Evolutionary conservation across 2,329 filamentous ascomycete species (phyloP), one percentile per base, ranked within the genome.

Genomic region (Parastagonospora avenae): DNA sequence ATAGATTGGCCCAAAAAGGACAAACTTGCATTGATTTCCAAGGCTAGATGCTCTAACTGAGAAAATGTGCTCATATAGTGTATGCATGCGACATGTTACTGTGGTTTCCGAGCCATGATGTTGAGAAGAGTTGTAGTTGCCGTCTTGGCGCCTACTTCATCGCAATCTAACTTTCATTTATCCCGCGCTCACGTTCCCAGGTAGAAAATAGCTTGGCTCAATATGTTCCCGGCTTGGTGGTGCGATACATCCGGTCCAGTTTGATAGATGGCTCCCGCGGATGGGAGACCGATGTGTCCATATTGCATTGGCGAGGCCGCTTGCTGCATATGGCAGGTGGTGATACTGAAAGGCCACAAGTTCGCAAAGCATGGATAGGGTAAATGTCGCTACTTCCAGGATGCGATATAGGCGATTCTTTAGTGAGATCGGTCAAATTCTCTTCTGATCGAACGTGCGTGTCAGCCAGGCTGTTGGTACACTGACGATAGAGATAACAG

Each of bases 161-260:
- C 14, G 36, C 32, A 51, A 51, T 51, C 37, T 51, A 49, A 14
- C n/a, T 42, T 16, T 30, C 19, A 51, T 51, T 28, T 46, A 46
- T 42, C 30, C 43, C 29, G 29, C 19, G 48, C 43, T 12, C 42
- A 39, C 48, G 38, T 43, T 51, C 15, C 48, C 48, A 42, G 48
- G 47, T 50, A 43, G 45, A 30, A 14, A 11, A 10, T 16, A 32
- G 19, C 19, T 32, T 45, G 15, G 19, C 28, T 31, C 38, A 42
- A 47, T 51, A 16, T 51, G 28, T 24, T 46, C 19, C 48, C 48
- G 48, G 42, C 32, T 47, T 8, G 42, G 27, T 51, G 48, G 48
- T 16, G 38, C 28, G 28, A 27, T 41, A 28, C 16, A 28, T 36
- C 45, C 45, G 45, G 27, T 19, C 11, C 27, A 24, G 19, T 24